A percentile compares a stretch with the other conserved stretches of the same genome.
Conservation (phyloP, 2,329 filamentous ascomycete species). For the Fusarium sp. region DNA sequence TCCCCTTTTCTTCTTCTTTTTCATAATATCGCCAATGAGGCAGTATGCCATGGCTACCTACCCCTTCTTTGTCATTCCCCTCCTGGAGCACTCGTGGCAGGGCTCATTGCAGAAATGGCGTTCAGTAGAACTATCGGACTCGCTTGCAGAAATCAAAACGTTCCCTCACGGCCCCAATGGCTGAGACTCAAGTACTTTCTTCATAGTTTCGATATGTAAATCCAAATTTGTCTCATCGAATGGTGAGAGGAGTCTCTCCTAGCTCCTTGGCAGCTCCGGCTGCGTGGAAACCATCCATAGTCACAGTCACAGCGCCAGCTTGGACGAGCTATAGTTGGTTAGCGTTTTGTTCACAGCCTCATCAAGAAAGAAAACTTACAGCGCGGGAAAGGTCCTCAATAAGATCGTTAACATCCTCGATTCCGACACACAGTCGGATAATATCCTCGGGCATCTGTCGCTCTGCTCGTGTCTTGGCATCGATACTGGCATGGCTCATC, state of each 20-base stretch:
- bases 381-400: slow-evolving; percentile 93
- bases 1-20: slow-evolving; percentile 1
- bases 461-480: slow-evolving; percentile 90
- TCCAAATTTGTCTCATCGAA: slow-evolving; percentile 22
- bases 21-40: slow-evolving; percentile 7
- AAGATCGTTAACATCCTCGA: slow-evolving; percentile 91
- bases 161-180: neutral
- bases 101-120: slow-evolving; percentile 9
- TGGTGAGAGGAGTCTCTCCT: slow-evolving; percentile 47
- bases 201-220: neutral
- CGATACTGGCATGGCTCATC: slow-evolving; percentile 99
- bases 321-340: slow-evolving; percentile 78
- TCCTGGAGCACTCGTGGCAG: slow-evolving; percentile 1
- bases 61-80: slow-evolving; percentile 2
- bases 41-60: neutral
- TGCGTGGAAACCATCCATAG: slow-evolving; percentile 84
- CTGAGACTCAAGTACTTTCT: neutral
- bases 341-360: slow-evolving; percentile 25
- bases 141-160: slow-evolving; percentile 36
- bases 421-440: slow-evolving; percentile 94
- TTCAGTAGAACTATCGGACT: slow-evolving; percentile 23
- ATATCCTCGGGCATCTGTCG: slow-evolving; percentile 96
- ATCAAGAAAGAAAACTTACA: slow-evolving; percentile 68
- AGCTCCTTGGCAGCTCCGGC: slow-evolving; percentile 50
- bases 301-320: slow-evolving; percentile 91